Conservation (phyloP, 768 basidiomycete species). For the Amanita pseudoporphyria region DNA sequence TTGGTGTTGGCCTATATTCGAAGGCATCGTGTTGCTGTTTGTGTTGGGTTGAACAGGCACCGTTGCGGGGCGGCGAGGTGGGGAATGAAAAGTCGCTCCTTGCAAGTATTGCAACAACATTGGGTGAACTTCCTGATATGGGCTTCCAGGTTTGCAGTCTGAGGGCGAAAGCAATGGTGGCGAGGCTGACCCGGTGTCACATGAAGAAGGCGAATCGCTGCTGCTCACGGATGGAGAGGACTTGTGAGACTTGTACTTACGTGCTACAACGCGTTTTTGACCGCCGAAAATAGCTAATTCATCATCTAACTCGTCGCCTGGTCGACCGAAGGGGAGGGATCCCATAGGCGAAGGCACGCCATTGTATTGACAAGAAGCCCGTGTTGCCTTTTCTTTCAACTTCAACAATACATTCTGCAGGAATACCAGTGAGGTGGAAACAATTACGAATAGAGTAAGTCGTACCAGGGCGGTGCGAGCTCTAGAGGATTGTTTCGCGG, state of each 20-base stretch:
- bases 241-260: constrained; percentile 15
- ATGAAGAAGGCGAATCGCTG: constrained; percentile 10
- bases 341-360: constrained; percentile 10
- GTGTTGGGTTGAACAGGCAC: neutral
- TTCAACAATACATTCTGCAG: constrained; percentile 33
- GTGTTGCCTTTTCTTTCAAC: constrained; percentile 34
- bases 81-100: constrained; percentile 3
- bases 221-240: neutral
- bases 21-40: neutral
- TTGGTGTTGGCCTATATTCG: neutral
- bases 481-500: constrained; percentile 34
- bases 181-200: neutral
- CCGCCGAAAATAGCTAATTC: constrained; percentile 49
- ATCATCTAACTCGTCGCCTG: constrained; percentile 25
- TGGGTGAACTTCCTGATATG: constrained; percentile 4
- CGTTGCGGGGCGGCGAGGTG: neutral
- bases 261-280: constrained; percentile 33
- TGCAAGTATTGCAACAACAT: constrained; percentile 7
- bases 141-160: neutral
- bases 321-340: constrained; percentile 7
- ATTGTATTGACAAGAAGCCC: constrained; percentile 23
- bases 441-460: neutral
- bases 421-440: neutral
- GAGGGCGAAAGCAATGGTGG: constrained; percentile 13
- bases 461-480: constrained; percentile 37